These are phyloP conservation scores for Pholiota microspora DNA, from an alignment of 768 basidiomycete genomes.

Conservation along the genomic window DNA sequence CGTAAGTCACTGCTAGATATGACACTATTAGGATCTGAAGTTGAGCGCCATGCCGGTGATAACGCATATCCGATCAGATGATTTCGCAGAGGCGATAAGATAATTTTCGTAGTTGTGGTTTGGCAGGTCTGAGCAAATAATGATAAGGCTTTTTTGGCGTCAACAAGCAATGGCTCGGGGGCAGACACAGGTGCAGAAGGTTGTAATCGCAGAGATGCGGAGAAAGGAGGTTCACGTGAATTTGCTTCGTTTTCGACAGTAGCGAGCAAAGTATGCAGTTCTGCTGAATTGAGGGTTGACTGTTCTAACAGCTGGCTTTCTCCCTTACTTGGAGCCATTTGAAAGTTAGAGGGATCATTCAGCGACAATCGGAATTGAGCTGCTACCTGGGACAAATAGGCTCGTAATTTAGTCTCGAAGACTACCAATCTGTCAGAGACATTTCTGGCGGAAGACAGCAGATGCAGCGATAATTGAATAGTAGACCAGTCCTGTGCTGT, in stretches of 20 bases:
- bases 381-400: slow-evolving; percentile 57
- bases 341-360: slow-evolving; percentile 51
- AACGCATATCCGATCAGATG: slow-evolving; percentile 73
- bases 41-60: slow-evolving; percentile 62
- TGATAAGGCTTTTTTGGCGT: slow-evolving; percentile 53
- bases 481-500: slow-evolving; percentile 85
- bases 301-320: slow-evolving; percentile 75
- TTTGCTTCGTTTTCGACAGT: slow-evolving; percentile 43
- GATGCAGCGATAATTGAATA: slow-evolving; percentile 80
- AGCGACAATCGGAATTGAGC: slow-evolving; percentile 56
- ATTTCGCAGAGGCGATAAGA: slow-evolving; percentile 77
- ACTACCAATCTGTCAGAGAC: slow-evolving; percentile 62
- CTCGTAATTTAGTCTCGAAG: slow-evolving; percentile 72
- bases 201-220: slow-evolving; percentile 28
- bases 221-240: slow-evolving; percentile 26
- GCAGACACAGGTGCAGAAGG: slow-evolving; percentile 20
- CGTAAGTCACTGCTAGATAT: slow-evolving; percentile 53
- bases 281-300: slow-evolving; percentile 80
- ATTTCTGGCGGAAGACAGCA: slow-evolving; percentile 77
- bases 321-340: slow-evolving; percentile 62
- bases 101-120: slow-evolving; percentile 72
- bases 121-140: slow-evolving; percentile 75
- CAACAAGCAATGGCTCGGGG: slow-evolving; percentile 46
- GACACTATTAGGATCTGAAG: slow-evolving; percentile 47
- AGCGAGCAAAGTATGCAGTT: slow-evolving; percentile 63